These are phyloP conservation scores for Gymnopilus dilepis DNA, from an alignment of 768 basidiomycete species.

Conservation along the genomic window DNA sequence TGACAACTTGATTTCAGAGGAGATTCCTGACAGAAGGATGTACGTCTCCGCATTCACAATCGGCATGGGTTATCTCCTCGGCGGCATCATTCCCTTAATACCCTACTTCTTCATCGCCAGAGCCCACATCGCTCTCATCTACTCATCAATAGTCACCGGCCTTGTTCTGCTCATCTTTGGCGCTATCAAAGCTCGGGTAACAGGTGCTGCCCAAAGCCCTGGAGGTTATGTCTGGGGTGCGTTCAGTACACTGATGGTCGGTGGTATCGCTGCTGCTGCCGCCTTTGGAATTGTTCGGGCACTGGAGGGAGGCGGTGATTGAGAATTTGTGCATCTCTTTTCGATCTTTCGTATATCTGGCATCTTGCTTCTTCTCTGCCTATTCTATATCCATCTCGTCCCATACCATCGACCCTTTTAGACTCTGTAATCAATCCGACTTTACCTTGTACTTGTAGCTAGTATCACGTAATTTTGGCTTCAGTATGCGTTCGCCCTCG, in stretches of 20 bases:
- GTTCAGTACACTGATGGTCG: conserved; percentile 84
- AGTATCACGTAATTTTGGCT: background rate
- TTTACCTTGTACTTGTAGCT: background rate
- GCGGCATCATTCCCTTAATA: conserved; percentile 90
- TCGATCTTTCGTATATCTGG: background rate
- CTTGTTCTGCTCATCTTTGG: conserved; percentile 89
- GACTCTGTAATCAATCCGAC: no score
- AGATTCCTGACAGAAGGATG: conserved; percentile 82
- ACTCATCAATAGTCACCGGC: conserved; percentile 82
- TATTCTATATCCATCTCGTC: no score
- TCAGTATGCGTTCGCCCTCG: no score
- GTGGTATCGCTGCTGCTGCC: conserved; percentile 84
- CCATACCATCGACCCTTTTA: no score
- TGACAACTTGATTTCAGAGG: conserved; percentile 56
- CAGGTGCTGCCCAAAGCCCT: conserved; percentile 72
- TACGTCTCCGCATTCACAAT: conserved; percentile 95
- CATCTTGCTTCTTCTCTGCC: no score
- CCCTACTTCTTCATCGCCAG: conserved; percentile 89
- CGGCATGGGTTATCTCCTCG: conserved; percentile 91
- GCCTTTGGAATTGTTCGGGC: conserved; percentile 59
- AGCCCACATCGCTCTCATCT: conserved; percentile 72
- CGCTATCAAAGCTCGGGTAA: conserved; percentile 86
- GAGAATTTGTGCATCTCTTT: background rate
- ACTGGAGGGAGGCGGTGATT: conserved; percentile 40
- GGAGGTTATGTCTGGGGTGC: conserved; percentile 88